Percentiles rank a stretch among this genome's conserved stretches.
These are phyloP conservation scores for Dictyostelium firmibasis DNA, from an alignment of 78 protist genomes.

Conservation along the genomic window DNA sequence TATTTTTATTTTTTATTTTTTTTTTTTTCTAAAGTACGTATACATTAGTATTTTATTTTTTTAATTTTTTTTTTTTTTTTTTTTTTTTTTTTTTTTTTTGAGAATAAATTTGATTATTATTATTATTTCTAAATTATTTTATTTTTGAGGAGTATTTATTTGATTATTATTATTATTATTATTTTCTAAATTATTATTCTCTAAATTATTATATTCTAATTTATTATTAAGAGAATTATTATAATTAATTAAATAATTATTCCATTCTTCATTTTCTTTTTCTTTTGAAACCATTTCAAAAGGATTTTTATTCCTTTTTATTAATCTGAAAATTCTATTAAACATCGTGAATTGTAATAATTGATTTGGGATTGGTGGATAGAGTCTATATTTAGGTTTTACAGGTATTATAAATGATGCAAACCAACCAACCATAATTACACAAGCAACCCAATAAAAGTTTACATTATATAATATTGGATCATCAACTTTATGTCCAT, in stretches of 20 bases:
- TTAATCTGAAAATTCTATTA: neutral
- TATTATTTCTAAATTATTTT: too few relatives aligned
- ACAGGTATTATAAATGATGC: neutral
- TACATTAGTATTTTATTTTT: too few relatives aligned
- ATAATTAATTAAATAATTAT: neutral
- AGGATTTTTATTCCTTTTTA: neutral
- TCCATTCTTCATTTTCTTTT: conserved; percentile 18
- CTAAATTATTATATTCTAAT: too few relatives aligned
- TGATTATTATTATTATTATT: too few relatives aligned
- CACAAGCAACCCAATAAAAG: conserved; percentile 5
- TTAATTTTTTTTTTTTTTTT: too few relatives aligned
- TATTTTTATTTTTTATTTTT: too few relatives aligned
- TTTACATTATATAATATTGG: neutral
- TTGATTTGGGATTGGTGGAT: neutral
- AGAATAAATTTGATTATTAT: too few relatives aligned
- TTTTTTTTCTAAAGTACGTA: too few relatives aligned
- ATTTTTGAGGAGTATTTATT: too few relatives aligned
- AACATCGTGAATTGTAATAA: neutral
- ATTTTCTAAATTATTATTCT: neutral
- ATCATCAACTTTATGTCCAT: neutral
- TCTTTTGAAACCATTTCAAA: neutral
- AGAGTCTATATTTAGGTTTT: neutral
- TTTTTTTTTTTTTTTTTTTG: too few relatives aligned
- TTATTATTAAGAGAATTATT: neutral
- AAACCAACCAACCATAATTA: conserved; percentile 1